These are phyloP conservation scores for Arthromyces matolae DNA, from an alignment of 768 basidiomycete genomes.

Conservation along the genomic window DNA sequence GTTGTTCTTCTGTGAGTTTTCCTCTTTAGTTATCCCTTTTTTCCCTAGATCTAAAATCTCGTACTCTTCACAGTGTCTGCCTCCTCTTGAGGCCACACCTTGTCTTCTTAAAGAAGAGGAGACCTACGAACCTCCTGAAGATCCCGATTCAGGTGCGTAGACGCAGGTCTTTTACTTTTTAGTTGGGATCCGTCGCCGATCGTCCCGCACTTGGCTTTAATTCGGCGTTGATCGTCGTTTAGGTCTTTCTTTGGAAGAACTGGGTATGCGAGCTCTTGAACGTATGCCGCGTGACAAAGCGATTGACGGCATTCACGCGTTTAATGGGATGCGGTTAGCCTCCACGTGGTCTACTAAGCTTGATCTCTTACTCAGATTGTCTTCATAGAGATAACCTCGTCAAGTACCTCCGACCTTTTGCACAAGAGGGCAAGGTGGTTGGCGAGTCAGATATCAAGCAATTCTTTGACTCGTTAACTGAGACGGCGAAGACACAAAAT, in stretches of 20 bases:
- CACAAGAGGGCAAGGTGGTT: constrained; percentile 71
- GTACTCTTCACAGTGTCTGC: constrained; percentile 52
- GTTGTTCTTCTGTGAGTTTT: constrained; percentile 52
- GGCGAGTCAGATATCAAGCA: constrained; percentile 64
- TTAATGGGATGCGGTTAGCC: constrained; percentile 76
- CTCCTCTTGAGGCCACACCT: constrained; percentile 46
- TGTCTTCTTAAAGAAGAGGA: constrained; percentile 77
- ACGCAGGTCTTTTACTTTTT: constrained; percentile 4
- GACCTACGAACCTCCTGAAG: constrained; percentile 81
- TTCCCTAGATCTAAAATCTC: constrained; percentile 5
- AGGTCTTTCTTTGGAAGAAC: constrained; percentile 79
- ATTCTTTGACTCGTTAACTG: constrained; percentile 58
- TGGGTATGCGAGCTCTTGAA: constrained; percentile 75
- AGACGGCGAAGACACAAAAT: constrained; percentile 31
- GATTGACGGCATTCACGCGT: constrained; percentile 80
- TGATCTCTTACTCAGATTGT: constrained; percentile 5
- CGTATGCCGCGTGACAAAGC: constrained; percentile 76
- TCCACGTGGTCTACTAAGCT: background rate
- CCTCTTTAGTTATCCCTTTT: constrained; percentile 3
- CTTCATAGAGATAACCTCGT: constrained; percentile 63
- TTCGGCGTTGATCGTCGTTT: constrained; percentile 11
- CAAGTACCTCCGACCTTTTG: constrained; percentile 73
- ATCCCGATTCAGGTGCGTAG: constrained; percentile 73
- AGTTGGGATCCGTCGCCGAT: constrained; percentile 10
- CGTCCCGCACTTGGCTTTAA: constrained; percentile 7